Percentiles rank a stretch among this genome's conserved stretches.
phyloP scores from a whole-genome alignment of 1,139 yeast genomes.

The Zygoascus sp. region DNA sequence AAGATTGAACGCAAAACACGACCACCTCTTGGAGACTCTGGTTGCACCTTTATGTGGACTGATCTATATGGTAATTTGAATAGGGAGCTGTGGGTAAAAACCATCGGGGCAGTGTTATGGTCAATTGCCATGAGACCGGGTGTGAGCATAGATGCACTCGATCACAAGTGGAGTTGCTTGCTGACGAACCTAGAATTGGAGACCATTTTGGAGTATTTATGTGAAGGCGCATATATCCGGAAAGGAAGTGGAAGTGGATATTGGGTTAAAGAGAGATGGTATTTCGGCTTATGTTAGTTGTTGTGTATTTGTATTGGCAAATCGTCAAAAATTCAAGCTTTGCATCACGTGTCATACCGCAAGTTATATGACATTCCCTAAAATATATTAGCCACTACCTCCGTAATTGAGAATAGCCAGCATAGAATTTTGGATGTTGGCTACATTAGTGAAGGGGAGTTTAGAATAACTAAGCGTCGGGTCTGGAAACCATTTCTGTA shows the following conservation, averaged over 20 bases:
- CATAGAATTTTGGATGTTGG: no score
- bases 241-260: conserved; percentile 45
- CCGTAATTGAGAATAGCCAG: no score
- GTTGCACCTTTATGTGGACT: conserved; percentile 72
- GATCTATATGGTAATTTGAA: conserved; percentile 61
- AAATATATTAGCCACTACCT: no score
- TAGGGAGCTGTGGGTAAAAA: conserved; percentile 52
- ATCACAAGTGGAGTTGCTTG: conserved; percentile 39
- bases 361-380: no score
- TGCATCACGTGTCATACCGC: no score
- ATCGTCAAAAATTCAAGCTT: no score
- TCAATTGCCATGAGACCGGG: conserved; percentile 55
- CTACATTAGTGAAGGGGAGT: no score
- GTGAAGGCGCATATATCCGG: conserved; percentile 40
- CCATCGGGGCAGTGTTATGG: conserved; percentile 53
- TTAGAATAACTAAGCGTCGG: no score
- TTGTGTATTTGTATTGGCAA: background rate
- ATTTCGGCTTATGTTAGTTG: conserved; percentile 19
- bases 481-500: no score
- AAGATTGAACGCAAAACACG: conserved; percentile 19
- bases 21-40: conserved; percentile 51
- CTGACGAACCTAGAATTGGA: conserved; percentile 49
- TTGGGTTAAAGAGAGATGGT: conserved; percentile 54
- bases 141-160: conserved; percentile 39
- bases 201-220: conserved; percentile 56